Percentiles rank a stretch among this genome's conserved stretches.
Conservation (phyloP, 106 monocot species). For the Narthecium ossifragum region DNA sequence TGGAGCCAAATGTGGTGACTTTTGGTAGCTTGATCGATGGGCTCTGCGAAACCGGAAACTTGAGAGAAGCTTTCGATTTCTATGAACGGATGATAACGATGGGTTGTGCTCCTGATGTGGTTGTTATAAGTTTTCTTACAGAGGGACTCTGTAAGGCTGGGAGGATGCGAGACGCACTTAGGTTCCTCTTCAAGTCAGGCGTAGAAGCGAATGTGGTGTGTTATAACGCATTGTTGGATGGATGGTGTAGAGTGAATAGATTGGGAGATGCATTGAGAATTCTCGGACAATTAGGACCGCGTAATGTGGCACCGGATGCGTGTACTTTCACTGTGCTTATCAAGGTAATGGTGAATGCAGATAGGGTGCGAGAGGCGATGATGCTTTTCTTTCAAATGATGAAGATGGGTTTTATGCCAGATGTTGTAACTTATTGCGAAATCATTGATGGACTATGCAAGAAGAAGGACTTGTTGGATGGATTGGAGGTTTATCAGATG, state of each 20-base stretch:
- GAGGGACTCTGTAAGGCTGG: constrained; percentile 39
- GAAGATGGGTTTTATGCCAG: constrained; percentile 24
- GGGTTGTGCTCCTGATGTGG: constrained; percentile 27
- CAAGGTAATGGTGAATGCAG: constrained; percentile 31
- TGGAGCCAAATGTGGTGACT: constrained; percentile 30
- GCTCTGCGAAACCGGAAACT: constrained; percentile 17
- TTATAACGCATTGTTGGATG: constrained; percentile 47
- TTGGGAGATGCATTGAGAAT: constrained; percentile 23
- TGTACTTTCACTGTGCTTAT: constrained; percentile 39
- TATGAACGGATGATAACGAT: constrained; percentile 16
- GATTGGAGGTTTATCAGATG: constrained; percentile 30
- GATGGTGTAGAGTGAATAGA: constrained; percentile 29
- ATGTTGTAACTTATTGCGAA: constrained; percentile 30
- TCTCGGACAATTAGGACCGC: constrained; percentile 7
- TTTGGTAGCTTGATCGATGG: constrained; percentile 45
- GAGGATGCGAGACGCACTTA: constrained; percentile 29
- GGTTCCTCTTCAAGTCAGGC: constrained; percentile 31
- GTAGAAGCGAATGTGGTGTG: constrained; percentile 16
- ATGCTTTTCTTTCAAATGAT: constrained; percentile 43
- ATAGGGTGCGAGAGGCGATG: constrained; percentile 22
- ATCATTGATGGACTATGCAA: constrained; percentile 45
- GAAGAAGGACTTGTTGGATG: constrained; percentile 15
- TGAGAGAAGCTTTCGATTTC: constrained; percentile 32
- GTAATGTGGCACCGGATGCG: constrained; percentile 29
- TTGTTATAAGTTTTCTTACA: constrained; percentile 31